phyloP scores from a whole-genome alignment of 208 protist genomes.

The Crithidia brevicula region DNA sequence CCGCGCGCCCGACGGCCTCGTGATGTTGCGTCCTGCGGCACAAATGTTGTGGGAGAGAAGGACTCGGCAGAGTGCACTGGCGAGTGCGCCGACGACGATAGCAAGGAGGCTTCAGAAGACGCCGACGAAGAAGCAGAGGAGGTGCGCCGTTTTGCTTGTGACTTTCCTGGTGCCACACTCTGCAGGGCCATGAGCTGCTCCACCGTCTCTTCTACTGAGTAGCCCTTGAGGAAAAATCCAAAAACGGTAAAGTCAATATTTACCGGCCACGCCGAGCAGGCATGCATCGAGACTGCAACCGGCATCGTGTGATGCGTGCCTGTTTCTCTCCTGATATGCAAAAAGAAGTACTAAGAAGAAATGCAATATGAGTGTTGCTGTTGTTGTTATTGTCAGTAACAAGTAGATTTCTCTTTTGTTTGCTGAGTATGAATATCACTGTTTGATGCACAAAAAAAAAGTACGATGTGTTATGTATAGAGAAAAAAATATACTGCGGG shows the following conservation, averaged over 20 bases:
- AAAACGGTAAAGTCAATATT: conserved; percentile 76
- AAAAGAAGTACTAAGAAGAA: conserved; percentile 2
- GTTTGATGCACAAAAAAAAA: too few species aligned
- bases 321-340: too few species aligned
- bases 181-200: conserved; percentile 53
- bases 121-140: conserved; percentile 7
- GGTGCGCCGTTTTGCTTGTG: neutral
- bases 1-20: too few species aligned
- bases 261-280: conserved; percentile 68
- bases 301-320: conserved; percentile 37
- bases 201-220: conserved; percentile 74
- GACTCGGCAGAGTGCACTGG: neutral
- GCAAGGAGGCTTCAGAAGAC: neutral
- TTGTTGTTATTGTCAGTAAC: too few species aligned
- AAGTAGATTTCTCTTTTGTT: too few species aligned
- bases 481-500: conserved; percentile 13
- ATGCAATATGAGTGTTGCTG: too few species aligned
- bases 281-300: conserved; percentile 65
- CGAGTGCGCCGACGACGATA: neutral
- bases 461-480: too few species aligned
- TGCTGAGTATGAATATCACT: too few species aligned
- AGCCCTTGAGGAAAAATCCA: conserved; percentile 63
- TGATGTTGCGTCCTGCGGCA: too few species aligned
- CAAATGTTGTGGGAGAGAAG: neutral
- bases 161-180: neutral